Percentiles rank a stretch among this genome's conserved stretches.
phyloP scores from a whole-genome alignment of 371 early-diverging fungal genomes.

The Chytridium lagenaria region DNA sequence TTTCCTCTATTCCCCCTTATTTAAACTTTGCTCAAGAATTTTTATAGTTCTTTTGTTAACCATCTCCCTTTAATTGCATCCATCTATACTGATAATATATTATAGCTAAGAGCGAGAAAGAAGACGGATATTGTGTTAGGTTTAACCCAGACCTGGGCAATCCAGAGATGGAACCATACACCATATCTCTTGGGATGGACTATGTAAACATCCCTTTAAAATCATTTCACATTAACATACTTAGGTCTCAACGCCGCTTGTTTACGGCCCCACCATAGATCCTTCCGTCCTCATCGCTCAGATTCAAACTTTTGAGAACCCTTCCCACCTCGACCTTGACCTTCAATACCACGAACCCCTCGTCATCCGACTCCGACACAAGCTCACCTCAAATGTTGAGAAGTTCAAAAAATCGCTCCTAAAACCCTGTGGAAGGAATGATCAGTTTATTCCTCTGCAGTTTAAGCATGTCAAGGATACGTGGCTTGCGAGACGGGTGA shows the following conservation, averaged over 20 bases:
- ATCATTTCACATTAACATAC: neutral
- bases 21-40: too few species aligned
- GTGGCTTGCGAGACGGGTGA: conserved; percentile 17
- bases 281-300: conserved; percentile 25
- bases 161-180: conserved; percentile 18
- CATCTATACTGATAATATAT: too few species aligned
- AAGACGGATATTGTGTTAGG: neutral
- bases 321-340: neutral
- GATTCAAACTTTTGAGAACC: conserved; percentile 22
- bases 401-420: conserved; percentile 5
- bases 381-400: neutral
- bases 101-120: conserved; percentile 15
- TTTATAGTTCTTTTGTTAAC: too few species aligned
- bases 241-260: conserved; percentile 30
- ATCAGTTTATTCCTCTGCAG: conserved; percentile 27
- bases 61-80: too few species aligned
- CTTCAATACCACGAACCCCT: neutral
- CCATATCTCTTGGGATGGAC: conserved; percentile 30
- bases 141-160: conserved; percentile 27
- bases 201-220: conserved; percentile 15
- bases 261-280: conserved; percentile 21
- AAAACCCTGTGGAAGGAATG: neutral
- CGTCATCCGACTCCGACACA: neutral
- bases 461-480: conserved; percentile 34
- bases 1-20: neutral